Base-by-base conservation (phyloP, 2,329 filamentous ascomycete species). In the Aspergillus sp. region DNA sequence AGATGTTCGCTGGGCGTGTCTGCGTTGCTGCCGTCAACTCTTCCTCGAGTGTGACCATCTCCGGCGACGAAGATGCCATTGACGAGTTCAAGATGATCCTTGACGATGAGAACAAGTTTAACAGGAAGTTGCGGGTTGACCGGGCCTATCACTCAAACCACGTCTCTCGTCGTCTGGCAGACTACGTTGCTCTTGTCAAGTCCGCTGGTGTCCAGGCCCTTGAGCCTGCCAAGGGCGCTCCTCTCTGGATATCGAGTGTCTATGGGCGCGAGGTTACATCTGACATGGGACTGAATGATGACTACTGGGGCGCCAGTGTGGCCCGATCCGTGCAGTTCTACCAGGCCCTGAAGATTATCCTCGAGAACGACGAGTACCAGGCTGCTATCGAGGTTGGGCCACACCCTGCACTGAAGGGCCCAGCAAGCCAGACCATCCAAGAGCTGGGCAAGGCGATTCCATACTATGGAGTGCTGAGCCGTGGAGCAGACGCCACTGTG, bases 281-380 rank as follows among this genome's bases (percentile, higher is more conserved):
- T 30, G 56, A 17, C 33, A 22, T 24, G 13, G 48, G n/a, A 17
- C 22, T 51, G 3, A 27, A 15, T 2, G 34, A 22, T 11, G 17
- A 51, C 4, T 74, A 71, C 54, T 74, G 67, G 70, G 62, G 62
- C 44, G 64, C 63, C 39, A 73, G 73, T 47, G 62, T 72, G 61
- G 42, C 62, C 17, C 58, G 61, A 6, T 50, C 68, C 1, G 67
- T 70, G 9, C 54, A 64, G 8, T 72, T 70, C 37, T 61, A 61
- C 3, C 54, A 66, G 9, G 66, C 66, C 2, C 37, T 68, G 5
- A 53, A 59, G 15, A 50, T 47, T n/a, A 62, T 61, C 2, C 37
- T 62, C 46, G 55, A 17, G 34, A 15, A 41, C 17, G 56, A 53
- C 3, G 39, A 48, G 2, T 62, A 58, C 4, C 55, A 62, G 2